Percentiles rank a stretch among this genome's conserved stretches.
Conservation (phyloP, 129 eudicot species). For the Flaveria ramosissima region DNA sequence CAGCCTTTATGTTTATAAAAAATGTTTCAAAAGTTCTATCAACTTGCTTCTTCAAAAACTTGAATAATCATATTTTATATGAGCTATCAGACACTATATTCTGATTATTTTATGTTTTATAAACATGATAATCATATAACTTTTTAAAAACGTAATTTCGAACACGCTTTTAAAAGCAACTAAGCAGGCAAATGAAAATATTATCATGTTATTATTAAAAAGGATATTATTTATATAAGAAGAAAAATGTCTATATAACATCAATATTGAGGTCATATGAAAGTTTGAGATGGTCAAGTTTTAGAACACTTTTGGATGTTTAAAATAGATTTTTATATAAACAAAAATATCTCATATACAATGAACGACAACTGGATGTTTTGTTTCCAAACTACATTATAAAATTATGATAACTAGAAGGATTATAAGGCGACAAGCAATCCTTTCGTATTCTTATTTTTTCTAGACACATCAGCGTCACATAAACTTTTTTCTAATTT, state of each 20-base stretch:
- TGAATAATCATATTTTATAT: neutral
- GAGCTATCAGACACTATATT: no score
- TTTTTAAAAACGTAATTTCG: no score
- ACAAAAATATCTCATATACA: conserved; percentile 10
- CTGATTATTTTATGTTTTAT: no score
- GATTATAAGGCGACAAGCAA: no score
- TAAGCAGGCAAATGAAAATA: no score
- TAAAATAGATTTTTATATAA: neutral
- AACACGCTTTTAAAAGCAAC: no score
- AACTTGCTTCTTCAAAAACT: neutral
- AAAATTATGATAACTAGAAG: neutral
- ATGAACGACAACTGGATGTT: neutral
- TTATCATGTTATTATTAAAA: no score
- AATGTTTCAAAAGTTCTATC: neutral
- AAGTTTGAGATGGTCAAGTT: neutral
- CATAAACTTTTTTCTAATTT: no score
- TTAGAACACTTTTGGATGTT: neutral
- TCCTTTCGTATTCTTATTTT: no score
- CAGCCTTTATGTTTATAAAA: no score
- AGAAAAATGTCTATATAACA: neutral
- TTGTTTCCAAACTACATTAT: neutral
- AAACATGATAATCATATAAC: no score
- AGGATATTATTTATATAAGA: neutral
- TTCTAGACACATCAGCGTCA: no score
- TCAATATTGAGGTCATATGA: neutral